Percentiles rank a stretch among this genome's conserved stretches.
These are phyloP conservation scores for Catunica adiposa DNA, from an alignment of 2,329 filamentous ascomycete species.

Conservation along the genomic window DNA sequence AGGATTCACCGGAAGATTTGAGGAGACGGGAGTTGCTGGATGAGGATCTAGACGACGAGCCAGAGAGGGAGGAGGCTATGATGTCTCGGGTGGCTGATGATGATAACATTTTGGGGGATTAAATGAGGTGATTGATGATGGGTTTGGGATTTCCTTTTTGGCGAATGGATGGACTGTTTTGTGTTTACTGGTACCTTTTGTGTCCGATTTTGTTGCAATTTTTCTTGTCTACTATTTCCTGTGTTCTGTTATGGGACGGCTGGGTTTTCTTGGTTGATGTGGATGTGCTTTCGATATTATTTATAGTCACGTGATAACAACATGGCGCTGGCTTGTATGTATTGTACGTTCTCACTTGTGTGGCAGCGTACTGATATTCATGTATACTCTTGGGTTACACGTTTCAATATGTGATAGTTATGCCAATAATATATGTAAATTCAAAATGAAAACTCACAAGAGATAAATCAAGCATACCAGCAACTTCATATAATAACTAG, in stretches of 20 bases:
- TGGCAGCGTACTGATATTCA: neutral
- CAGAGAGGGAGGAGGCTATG: constrained; percentile 19
- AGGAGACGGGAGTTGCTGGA: constrained; percentile 38
- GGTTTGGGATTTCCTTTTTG: neutral
- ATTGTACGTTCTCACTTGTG: neutral
- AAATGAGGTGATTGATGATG: neutral
- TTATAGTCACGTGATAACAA: neutral
- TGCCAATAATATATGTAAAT: neutral
- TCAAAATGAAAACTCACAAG: neutral
- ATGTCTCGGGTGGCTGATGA: constrained; percentile 14
- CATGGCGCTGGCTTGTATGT: neutral
- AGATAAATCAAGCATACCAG: no score
- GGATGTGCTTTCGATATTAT: neutral
- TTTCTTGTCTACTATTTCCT: neutral
- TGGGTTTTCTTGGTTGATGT: neutral
- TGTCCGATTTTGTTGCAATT: neutral
- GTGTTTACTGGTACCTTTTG: constrained; percentile 14
- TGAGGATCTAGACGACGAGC: constrained; percentile 28
- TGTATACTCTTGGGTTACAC: constrained; percentile 1
- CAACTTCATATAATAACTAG: no score
- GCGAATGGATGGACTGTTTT: constrained; percentile 1
- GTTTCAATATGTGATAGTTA: neutral
- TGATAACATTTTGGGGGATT: constrained; percentile 27
- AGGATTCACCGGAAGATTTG: constrained; percentile 42
- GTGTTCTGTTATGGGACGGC: neutral